Percentiles rank a stretch among this genome's conserved stretches.
Conservation (phyloP, 306 rosid genomes). For the Malus sylvestris region DNA sequence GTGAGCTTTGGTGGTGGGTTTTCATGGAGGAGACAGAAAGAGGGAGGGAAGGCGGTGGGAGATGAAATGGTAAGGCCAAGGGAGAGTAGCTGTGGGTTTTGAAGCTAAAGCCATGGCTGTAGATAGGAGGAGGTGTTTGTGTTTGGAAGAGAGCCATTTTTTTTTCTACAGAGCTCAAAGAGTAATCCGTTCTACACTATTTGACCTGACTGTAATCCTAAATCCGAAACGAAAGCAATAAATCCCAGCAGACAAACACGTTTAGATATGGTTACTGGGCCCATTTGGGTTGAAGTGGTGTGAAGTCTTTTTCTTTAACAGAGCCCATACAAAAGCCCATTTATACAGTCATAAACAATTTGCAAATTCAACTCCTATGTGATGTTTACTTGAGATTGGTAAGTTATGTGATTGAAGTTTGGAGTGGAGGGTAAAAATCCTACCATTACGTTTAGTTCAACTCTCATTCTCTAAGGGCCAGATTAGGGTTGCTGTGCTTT, state of each 20-base stretch:
- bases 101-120: background rate
- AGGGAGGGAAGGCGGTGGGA: conserved; percentile 22
- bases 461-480: too few relatives aligned
- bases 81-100: conserved; percentile 15
- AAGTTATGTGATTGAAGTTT: too few relatives aligned
- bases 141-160: conserved; percentile 47
- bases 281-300: background rate
- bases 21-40: conserved; percentile 22
- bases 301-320: background rate
- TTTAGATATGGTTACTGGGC: background rate
- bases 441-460: too few relatives aligned
- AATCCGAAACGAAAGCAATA: background rate
- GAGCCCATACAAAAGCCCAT: background rate
- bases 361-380: too few relatives aligned
- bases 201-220: background rate
- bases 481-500: too few relatives aligned
- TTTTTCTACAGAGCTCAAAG: background rate
- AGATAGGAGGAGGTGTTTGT: conserved; percentile 16
- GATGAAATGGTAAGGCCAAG: conserved; percentile 15
- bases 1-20: conserved; percentile 40
- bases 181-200: background rate
- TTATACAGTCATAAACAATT: background rate
- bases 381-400: too few relatives aligned
- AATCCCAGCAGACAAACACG: background rate
- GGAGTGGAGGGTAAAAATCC: too few relatives aligned